Base-by-base conservation (phyloP, 805 yeast genomes). In the Kuraishia borneana region DNA sequence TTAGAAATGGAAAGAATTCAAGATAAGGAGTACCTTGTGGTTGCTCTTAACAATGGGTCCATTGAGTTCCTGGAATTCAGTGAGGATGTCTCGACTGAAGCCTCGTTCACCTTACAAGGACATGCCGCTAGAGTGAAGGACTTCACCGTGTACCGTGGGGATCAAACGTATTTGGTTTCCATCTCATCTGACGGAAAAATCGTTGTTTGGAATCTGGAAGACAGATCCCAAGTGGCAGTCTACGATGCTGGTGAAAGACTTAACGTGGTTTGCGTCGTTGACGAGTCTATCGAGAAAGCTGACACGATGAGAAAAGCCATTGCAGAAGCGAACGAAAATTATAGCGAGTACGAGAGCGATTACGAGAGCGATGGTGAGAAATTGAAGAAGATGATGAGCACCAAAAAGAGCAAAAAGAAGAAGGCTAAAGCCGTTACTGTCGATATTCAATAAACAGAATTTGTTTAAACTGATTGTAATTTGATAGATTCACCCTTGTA, bases 111-210 rank as follows among this genome's bases (percentile, higher is more conserved):
- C 20, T 61, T 89, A 23, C 70, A 67, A 34, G 96, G 96, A 1
- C 97, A 89, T 51, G 71, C 92, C 6, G 75, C 71, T 42, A 73
- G 98, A 53, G 80, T 89, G 29, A 89, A 89, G 57, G 94, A 78
- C 42, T 66, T 92, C 44, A 60, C 75, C 14, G 62, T 76, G 32
- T 69, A 66, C 46, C 47, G 47, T 38, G 18, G 14, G 10, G 12
- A 33, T 1, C 33, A 39, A 8, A 43, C 48, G 10, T 81, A 68
- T 48, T 55, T 92, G 48, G 69, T 83, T 0, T 80, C 95, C 2
- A 83, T 87, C 9, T 83, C 96, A 1, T 83, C 96, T 0, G 97
- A 89, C 55, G 97, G 97, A 18, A 82, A 73, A 47, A 79, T 89
- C 34, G 94, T 92, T 6, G 82, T 89, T 3, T 89, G 96, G 96